A percentile compares a stretch with the other conserved stretches of the same genome.
These are phyloP conservation scores for Boletus vermiculosoides DNA, from an alignment of 768 basidiomycete species.

Conservation along the genomic window DNA sequence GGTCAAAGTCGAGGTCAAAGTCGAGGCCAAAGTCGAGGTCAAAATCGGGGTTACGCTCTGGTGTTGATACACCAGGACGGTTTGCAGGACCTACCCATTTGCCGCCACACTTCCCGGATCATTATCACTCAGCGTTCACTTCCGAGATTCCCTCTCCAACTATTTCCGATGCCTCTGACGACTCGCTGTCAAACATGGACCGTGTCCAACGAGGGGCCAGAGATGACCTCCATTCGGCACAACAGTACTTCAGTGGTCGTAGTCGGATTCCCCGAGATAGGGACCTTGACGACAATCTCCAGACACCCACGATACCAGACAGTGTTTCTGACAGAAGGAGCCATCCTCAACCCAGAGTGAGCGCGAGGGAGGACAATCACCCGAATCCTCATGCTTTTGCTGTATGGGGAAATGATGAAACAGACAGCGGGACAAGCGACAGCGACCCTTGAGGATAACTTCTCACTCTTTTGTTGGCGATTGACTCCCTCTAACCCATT, in stretches of 20 bases:
- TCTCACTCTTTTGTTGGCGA: not conserved
- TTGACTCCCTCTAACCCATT: not conserved
- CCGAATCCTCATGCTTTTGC: slow-evolving; percentile 63
- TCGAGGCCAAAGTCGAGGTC: slow-evolving; percentile 39
- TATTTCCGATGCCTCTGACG: slow-evolving; percentile 40
- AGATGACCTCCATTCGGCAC: slow-evolving; percentile 48
- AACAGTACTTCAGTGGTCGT: slow-evolving; percentile 41
- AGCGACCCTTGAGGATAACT: slow-evolving; percentile 42
- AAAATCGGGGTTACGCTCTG: slow-evolving; percentile 47
- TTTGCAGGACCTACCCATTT: slow-evolving; percentile 53
- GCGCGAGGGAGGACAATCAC: slow-evolving; percentile 23
- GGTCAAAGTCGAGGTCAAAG: slow-evolving; percentile 35
- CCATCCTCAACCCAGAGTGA: slow-evolving; percentile 11
- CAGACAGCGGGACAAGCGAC: slow-evolving; percentile 81
- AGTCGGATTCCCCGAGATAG: slow-evolving; percentile 62
- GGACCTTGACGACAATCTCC: slow-evolving; percentile 55
- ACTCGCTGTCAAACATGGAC: slow-evolving; percentile 35
- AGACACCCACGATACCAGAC: slow-evolving; percentile 60
- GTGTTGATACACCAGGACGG: slow-evolving; percentile 63
- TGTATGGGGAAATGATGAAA: slow-evolving; percentile 87
- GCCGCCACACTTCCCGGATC: slow-evolving; percentile 36
- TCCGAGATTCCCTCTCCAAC: slow-evolving; percentile 33
- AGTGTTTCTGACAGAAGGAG: slow-evolving; percentile 14
- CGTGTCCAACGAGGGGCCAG: slow-evolving; percentile 46
- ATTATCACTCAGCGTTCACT: slow-evolving; percentile 31